Evolutionary conservation across 805 yeast genomes (phyloP).

Genomic region (Candida coquimbonensis): DNA sequence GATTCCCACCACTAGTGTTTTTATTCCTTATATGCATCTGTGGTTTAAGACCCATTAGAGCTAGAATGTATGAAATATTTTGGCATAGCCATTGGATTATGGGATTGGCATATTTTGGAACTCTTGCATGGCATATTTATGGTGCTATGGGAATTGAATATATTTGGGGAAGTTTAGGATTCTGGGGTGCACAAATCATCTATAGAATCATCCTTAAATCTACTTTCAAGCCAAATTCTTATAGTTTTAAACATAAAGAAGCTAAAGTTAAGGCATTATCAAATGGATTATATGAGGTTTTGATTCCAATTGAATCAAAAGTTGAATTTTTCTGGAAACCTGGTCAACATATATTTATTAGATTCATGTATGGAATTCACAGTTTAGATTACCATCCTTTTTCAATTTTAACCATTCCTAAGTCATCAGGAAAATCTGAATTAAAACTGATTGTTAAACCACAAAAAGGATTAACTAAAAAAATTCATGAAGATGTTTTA

Average conservation of each 20-base stretch:
- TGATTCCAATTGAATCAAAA: constrained; percentile 18
- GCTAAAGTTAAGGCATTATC: constrained; percentile 25
- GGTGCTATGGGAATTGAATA: constrained; percentile 32
- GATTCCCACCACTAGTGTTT: constrained; percentile 43
- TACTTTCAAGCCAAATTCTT: constrained; percentile 36
- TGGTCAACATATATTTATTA: constrained; percentile 48
- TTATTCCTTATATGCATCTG: constrained; percentile 36
- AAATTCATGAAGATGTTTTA: constrained; percentile 18
- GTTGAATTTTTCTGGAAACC: constrained; percentile 41
- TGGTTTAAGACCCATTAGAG: constrained; percentile 36
- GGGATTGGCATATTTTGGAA: constrained; percentile 41
- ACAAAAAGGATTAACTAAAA: constrained; percentile 39
- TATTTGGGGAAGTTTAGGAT: constrained; percentile 43
- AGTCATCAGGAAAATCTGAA: neutral
- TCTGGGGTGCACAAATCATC: constrained; percentile 44
- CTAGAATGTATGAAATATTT: constrained; percentile 38
- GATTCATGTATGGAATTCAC: constrained; percentile 35
- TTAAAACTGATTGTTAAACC: constrained; percentile 40
- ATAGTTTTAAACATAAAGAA: constrained; percentile 32
- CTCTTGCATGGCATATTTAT: constrained; percentile 39
- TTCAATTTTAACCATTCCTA: constrained; percentile 35
- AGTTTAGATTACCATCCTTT: constrained; percentile 52
- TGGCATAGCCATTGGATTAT: constrained; percentile 47
- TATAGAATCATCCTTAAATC: constrained; percentile 42
- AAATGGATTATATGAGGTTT: constrained; percentile 29